Conservation (phyloP, 2,329 filamentous ascomycete species). For the Penicillium sp. region DNA sequence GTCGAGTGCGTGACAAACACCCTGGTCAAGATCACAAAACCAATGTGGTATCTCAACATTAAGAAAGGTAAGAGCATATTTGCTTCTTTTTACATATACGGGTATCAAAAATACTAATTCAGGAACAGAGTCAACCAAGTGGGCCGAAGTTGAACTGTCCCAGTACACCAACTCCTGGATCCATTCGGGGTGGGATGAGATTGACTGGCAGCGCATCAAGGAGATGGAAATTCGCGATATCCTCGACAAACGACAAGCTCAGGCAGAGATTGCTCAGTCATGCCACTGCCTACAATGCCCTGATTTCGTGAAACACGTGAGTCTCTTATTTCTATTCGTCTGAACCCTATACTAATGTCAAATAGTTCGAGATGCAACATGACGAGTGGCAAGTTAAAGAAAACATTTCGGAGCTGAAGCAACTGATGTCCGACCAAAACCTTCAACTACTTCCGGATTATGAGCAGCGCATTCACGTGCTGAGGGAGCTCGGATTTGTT, state of each 20-base stretch:
- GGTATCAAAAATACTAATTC: constrained; percentile 13
- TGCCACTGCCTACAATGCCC: constrained; percentile 69
- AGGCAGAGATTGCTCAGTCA: constrained; percentile 61
- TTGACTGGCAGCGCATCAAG: constrained; percentile 77
- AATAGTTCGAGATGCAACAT: constrained; percentile 87
- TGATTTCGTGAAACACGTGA: constrained; percentile 81
- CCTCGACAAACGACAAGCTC: constrained; percentile 66
- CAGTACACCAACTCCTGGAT: constrained; percentile 72
- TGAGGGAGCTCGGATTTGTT: constrained; percentile 89
- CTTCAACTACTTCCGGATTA: constrained; percentile 94
- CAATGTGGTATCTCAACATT: constrained; percentile 49
- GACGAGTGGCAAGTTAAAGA: constrained; percentile 96
- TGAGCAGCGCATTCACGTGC: constrained; percentile 86
- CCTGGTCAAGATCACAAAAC: constrained; percentile 52
- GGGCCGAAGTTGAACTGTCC: constrained; percentile 67
- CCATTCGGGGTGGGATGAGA: constrained; percentile 74
- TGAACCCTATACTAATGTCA: not conserved
- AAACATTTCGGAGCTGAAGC: constrained; percentile 82
- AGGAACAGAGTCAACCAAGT: constrained; percentile 49
- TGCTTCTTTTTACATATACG: not conserved
- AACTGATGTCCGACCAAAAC: constrained; percentile 92
- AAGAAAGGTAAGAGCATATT: constrained; percentile 45
- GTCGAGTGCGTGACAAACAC: constrained; percentile 82
- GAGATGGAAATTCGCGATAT: constrained; percentile 79
- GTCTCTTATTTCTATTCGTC: constrained; percentile 34